phyloP scores from a whole-genome alignment of 805 yeast genomes.

The Yamadazyma akitaensis region DNA sequence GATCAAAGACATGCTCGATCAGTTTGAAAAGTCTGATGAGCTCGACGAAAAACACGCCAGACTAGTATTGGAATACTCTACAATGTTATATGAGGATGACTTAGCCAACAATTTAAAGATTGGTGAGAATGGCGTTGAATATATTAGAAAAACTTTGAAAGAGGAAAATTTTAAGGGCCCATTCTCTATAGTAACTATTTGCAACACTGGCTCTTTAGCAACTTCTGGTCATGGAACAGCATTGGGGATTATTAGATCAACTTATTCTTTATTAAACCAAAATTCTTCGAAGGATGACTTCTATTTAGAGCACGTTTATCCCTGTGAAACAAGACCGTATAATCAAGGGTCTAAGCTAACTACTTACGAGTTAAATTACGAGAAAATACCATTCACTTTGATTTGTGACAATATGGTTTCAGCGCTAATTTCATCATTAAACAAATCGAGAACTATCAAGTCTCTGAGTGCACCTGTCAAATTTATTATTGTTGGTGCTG shows the following conservation, averaged over 20 bases:
- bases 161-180: conserved; percentile 55
- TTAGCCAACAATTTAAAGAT: conserved; percentile 71
- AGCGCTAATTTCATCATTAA: conserved; percentile 54
- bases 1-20: conserved; percentile 35
- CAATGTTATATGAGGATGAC: conserved; percentile 68
- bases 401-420: conserved; percentile 92
- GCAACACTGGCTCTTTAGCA: conserved; percentile 95
- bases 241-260: conserved; percentile 81
- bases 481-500: conserved; percentile 92
- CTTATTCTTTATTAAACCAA: conserved; percentile 44
- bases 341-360: conserved; percentile 95
- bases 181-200: conserved; percentile 82
- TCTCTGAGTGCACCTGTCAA: conserved; percentile 61
- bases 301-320: conserved; percentile 68
- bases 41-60: conserved; percentile 25
- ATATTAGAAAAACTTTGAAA: conserved; percentile 47
- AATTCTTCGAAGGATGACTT: conserved; percentile 30
- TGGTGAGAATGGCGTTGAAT: conserved; percentile 79
- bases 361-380: conserved; percentile 84
- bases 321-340: conserved; percentile 93
- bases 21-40: conserved; percentile 17
- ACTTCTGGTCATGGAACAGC: conserved; percentile 99
- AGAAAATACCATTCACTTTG: conserved; percentile 80
- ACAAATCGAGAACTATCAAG: conserved; percentile 20
- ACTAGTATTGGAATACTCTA: conserved; percentile 43